Conservation (phyloP, 176 grass and related monocot genomes). For the Poa pratensis region DNA sequence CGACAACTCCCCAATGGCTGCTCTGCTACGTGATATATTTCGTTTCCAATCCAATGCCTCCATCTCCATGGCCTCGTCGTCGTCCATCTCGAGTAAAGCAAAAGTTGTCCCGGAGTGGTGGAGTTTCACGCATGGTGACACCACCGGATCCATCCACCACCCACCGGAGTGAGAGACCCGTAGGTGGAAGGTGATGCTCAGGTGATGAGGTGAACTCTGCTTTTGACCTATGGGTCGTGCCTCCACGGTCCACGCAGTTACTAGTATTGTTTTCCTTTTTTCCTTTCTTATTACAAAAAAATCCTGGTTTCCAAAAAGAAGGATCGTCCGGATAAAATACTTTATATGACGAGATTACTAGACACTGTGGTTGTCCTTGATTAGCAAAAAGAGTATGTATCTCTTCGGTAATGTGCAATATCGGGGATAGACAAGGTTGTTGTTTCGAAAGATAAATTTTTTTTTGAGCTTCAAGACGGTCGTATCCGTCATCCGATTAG, state of each 20-base stretch:
- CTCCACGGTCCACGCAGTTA: background rate
- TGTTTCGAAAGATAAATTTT: too few relatives aligned
- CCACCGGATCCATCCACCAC: constrained; percentile 16
- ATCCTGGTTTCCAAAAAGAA: too few relatives aligned
- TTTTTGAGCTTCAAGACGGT: too few relatives aligned
- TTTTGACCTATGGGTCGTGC: background rate
- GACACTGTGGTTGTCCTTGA: too few relatives aligned
- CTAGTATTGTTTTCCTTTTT: background rate
- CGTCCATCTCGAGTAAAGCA: background rate
- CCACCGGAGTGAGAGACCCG: background rate
- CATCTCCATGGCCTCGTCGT: background rate
- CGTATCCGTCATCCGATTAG: too few relatives aligned
- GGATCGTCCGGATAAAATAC: too few relatives aligned
- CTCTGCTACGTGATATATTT: constrained; percentile 49
- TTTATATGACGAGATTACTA: too few relatives aligned
- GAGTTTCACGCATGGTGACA: constrained; percentile 39
- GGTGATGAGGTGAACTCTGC: background rate
- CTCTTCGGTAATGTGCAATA: too few relatives aligned
- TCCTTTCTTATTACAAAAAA: too few relatives aligned
- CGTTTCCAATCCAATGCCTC: background rate
- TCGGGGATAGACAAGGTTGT: too few relatives aligned
- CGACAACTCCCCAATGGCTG: constrained; percentile 57
- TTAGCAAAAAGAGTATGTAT: too few relatives aligned
- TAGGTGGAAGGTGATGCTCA: constrained; percentile 11
- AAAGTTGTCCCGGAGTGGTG: constrained; percentile 9